A percentile compares a stretch with the other conserved stretches of the same genome.
Evolutionary conservation across 176 grass and related monocot genomes (phyloP).

Genomic region (Oryza nivara): DNA sequence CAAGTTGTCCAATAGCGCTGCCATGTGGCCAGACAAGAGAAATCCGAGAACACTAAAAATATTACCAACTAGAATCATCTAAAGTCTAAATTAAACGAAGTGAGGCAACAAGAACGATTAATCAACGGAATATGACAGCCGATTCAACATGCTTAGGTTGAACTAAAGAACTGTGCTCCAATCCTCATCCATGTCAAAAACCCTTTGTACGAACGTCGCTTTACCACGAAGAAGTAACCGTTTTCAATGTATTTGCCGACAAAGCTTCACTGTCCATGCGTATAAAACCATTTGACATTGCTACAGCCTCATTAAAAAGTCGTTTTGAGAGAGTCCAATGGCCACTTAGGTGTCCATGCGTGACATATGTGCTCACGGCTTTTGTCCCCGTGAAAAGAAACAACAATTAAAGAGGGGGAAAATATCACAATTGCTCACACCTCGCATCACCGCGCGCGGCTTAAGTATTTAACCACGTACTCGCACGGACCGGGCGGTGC

Average conservation of each 20-base stretch:
- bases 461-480: slow-evolving; percentile 6
- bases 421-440: not conserved
- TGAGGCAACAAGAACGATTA: not conserved
- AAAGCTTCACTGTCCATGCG: not conserved
- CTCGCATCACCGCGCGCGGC: not conserved
- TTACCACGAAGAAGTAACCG: not conserved
- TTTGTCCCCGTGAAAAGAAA: slow-evolving; percentile 29
- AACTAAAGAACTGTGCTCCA: not conserved
- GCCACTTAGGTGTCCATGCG: not conserved
- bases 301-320: not conserved
- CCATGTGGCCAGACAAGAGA: not conserved
- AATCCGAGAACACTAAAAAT: not conserved
- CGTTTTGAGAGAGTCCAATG: not conserved
- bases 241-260: slow-evolving; percentile 14
- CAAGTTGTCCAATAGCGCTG: not conserved
- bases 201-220: not conserved
- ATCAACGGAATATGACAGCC: slow-evolving; percentile 15
- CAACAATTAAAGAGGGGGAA: not conserved
- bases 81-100: slow-evolving; percentile 12
- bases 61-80: not conserved
- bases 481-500: not conserved
- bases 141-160: slow-evolving; percentile 26
- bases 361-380: slow-evolving; percentile 36
- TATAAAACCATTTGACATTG: slow-evolving; percentile 41
- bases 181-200: not conserved